These are phyloP conservation scores for Lipomyces japonicus DNA, from an alignment of 805 yeast species.

Conservation along the genomic window DNA sequence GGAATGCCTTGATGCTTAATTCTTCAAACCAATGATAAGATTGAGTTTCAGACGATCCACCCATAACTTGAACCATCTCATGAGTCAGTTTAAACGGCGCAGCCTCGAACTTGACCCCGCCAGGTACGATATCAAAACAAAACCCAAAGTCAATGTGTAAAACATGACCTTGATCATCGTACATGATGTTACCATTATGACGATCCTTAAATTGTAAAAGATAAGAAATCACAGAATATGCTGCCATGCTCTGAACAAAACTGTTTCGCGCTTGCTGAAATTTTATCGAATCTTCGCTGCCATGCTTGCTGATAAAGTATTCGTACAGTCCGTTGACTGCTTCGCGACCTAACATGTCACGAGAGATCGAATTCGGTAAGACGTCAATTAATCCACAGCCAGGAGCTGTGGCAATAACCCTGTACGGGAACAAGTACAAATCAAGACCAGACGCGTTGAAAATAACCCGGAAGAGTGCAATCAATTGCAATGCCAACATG, in stretches of 20 bases:
- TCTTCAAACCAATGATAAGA: constrained; percentile 94
- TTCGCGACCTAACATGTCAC: constrained; percentile 98
- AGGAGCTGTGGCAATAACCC: constrained; percentile 98
- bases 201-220: constrained; percentile 90
- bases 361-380: constrained; percentile 85
- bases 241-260: constrained; percentile 88
- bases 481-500: constrained; percentile 85
- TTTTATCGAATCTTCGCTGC: constrained; percentile 86
- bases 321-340: constrained; percentile 96
- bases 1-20: constrained; percentile 84
- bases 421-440: constrained; percentile 83
- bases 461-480: constrained; percentile 84
- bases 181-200: constrained; percentile 96
- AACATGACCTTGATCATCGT: constrained; percentile 91
- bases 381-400: constrained; percentile 99
- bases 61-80: constrained; percentile 95
- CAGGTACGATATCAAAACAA: constrained; percentile 98
- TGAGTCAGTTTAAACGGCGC: constrained; percentile 95
- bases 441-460: constrained; percentile 88
- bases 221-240: constrained; percentile 87
- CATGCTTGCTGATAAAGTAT: constrained; percentile 86
- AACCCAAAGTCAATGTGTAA: constrained; percentile 97
- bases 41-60: constrained; percentile 81
- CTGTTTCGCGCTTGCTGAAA: constrained; percentile 90
- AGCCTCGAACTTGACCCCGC: constrained; percentile 97